phyloP scores from a whole-genome alignment of 2,329 filamentous ascomycete genomes.

The Magnaporthiopsis rhizophila region DNA sequence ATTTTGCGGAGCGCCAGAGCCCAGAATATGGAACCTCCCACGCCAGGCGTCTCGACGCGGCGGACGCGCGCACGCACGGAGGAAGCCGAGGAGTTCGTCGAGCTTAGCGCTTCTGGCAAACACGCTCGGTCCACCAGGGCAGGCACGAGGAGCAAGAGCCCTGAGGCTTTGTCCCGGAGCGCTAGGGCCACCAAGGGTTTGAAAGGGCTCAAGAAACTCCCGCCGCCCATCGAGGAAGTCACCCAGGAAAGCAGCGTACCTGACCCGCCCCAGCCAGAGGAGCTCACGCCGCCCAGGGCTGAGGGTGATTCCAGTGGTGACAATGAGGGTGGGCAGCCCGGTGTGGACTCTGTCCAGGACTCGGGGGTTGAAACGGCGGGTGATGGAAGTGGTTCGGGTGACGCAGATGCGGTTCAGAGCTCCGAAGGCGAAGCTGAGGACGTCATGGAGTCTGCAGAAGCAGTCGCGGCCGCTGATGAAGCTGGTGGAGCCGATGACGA shows the following conservation, averaged over 20 bases:
- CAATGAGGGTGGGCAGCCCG: constrained; percentile 9
- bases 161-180: constrained; percentile 37
- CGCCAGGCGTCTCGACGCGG: constrained; percentile 26
- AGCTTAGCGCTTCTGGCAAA: constrained; percentile 53
- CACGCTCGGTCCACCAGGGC: constrained; percentile 39
- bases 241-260: constrained; percentile 39
- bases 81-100: constrained; percentile 47
- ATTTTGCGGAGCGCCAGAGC: constrained; percentile 9
- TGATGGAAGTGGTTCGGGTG: neutral
- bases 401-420: constrained; percentile 7
- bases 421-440: constrained; percentile 18
- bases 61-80: constrained; percentile 48
- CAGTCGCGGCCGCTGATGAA: constrained; percentile 1
- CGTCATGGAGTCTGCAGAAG: constrained; percentile 10
- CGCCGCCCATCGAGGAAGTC: constrained; percentile 39
- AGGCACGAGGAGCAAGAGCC: constrained; percentile 47
- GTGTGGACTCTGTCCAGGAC: neutral
- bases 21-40: constrained; percentile 10
- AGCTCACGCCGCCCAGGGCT: constrained; percentile 29
- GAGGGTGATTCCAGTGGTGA: constrained; percentile 12
- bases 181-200: constrained; percentile 38
- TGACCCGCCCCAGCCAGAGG: constrained; percentile 13
- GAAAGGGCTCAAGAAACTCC: constrained; percentile 42
- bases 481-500: constrained; percentile 14
- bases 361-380: neutral